A percentile compares a stretch with the other conserved stretches of the same genome.
These are phyloP conservation scores for Coffea canephora DNA, from an alignment of 257 asterid species.

Conservation along the genomic window DNA sequence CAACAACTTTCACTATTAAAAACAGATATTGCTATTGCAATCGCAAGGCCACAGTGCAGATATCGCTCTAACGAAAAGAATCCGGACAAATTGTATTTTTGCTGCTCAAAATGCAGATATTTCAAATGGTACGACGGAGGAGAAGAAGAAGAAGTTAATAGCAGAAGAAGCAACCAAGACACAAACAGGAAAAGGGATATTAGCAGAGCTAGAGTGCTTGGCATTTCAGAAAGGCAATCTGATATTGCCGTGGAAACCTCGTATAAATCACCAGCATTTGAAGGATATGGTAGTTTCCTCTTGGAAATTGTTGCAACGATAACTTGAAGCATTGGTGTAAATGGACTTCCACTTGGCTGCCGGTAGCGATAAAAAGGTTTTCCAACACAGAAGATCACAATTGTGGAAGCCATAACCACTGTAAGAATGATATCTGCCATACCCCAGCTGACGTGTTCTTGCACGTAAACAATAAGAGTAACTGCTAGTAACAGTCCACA, in stretches of 20 bases:
- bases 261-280: conserved; percentile 39
- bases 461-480: conserved; percentile 58
- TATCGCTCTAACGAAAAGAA: too few species aligned
- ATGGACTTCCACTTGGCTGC: conserved; percentile 61
- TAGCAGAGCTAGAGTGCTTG: too few species aligned
- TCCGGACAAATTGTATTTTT: too few species aligned
- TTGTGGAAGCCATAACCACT: conserved; percentile 44
- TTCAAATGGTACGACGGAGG: too few species aligned
- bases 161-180: too few species aligned
- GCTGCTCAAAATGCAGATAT: too few species aligned
- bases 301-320: conserved; percentile 62
- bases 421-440: conserved; percentile 65
- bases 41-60: too few species aligned
- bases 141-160: too few species aligned
- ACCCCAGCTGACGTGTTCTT: conserved; percentile 73
- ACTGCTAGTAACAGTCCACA: conserved; percentile 68
- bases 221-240: too few species aligned
- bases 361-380: conserved; percentile 64
- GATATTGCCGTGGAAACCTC: conserved; percentile 38
- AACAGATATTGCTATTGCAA: too few species aligned
- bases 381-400: conserved; percentile 47
- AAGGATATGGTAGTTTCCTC: conserved; percentile 49
- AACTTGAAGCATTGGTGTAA: conserved; percentile 68
- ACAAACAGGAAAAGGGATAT: too few species aligned
- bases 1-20: too few species aligned